Base-by-base conservation (phyloP, 306 rosid species). In the Quercus dentata region DNA sequence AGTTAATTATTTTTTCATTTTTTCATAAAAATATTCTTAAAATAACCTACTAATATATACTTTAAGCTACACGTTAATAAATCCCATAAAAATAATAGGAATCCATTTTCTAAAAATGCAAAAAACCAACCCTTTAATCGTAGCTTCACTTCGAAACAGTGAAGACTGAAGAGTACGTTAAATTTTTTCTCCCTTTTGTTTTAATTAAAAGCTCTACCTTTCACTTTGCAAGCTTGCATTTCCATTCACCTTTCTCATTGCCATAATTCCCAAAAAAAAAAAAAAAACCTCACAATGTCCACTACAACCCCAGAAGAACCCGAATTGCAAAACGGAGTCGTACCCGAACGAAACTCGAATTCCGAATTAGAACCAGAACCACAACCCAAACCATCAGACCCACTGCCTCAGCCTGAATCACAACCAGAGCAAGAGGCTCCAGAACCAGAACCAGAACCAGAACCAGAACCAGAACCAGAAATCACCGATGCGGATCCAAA, bases 401-500 rank as follows among this genome's bases (percentile, higher is more conserved):
- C 77, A 13, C 55, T 19, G 12, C 33, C 67, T 9, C 63, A 21
- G n/a, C 23, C 69, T 12, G 41, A 52, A 52, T 13, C 72, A 0
- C 55, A 61, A 56, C 73, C 79, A 3, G 77, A 75, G n/a, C 21
- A 74, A 4, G 74, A 69, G 2, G 71, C 56, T 6, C 38, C 74
- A 2, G 69, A 4, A 27, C 38, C 74, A 2, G 69, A 83, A 6
- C 44, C 83, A n/a, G n/a, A n/a, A n/a, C n/a, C n/a, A n/a, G 1
- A 80, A 83, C 44, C 83, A 10, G 35, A 65, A 33, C 71, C 23
- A 2, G 72, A 67, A 35, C 56, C 12, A 20, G 3, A 69, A 13
- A 76, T 69, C 5, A 55, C 63, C 56, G 85, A 74, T 46, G 41
- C 82, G 65, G 90, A 89, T 89, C 87, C 86, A 25, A 69, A 69